phyloP scores from a whole-genome alignment of 148 eudicot species.

The Fagopyrum homotropicum region DNA sequence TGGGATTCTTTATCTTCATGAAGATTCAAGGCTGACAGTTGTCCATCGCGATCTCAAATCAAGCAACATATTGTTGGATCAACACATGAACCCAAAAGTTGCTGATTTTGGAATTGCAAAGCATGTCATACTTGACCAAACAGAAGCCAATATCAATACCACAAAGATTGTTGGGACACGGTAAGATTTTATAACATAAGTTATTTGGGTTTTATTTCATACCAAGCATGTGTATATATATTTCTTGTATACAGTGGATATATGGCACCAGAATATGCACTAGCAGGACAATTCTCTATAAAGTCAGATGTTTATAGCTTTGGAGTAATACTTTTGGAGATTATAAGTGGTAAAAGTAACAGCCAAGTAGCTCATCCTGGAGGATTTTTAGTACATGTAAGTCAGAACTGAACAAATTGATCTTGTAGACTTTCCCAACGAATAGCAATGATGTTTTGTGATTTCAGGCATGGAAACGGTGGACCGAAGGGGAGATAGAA shows the following conservation, averaged over 20 bases:
- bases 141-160: slow-evolving; percentile 13
- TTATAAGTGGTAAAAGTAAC: not conserved
- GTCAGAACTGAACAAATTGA: not conserved
- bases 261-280: not conserved
- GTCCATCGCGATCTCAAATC: slow-evolving; percentile 15
- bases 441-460: not conserved
- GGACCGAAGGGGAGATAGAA: slow-evolving; percentile 10
- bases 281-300: not conserved
- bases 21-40: not conserved
- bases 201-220: too few relatives aligned
- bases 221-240: too few relatives aligned
- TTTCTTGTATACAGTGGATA: not conserved
- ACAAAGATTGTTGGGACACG: slow-evolving; percentile 13
- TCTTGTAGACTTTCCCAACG: not conserved
- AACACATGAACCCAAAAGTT: slow-evolving; percentile 12
- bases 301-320: slow-evolving; percentile 9
- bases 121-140: slow-evolving; percentile 11
- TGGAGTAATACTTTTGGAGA: slow-evolving; percentile 11
- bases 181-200: slow-evolving; percentile 2
- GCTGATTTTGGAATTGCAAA: slow-evolving; percentile 15
- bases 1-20: slow-evolving; percentile 13
- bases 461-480: not conserved
- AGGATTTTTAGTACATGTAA: slow-evolving; percentile 7
- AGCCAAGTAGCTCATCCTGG: not conserved
- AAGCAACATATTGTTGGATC: slow-evolving; percentile 3